Base-by-base conservation (phyloP, 805 yeast genomes). In the Jamesozyma spencerorum region DNA sequence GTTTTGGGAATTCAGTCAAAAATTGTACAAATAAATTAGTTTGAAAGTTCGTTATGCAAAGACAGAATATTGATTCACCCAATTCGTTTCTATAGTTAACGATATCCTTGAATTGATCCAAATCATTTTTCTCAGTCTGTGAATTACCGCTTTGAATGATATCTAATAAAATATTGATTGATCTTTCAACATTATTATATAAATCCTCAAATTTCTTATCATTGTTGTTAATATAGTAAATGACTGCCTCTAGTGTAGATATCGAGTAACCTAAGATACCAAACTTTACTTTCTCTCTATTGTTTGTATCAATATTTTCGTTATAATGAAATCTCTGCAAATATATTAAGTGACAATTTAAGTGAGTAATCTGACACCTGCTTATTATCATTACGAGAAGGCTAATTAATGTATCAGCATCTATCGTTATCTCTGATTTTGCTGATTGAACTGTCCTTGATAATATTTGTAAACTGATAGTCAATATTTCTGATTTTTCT, bases 181-280 rank as follows among this genome's bases (percentile, higher is more conserved):
- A 15, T 4, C 6, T 39, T 20, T 39, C 43, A 8, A 8, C 10
- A 19, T 29, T 34, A 7, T 38, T 27, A 30, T 34, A 13, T 4
- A 39, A n/a, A 2, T 5, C 10, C 15, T 35, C 32, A 20, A 27
- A 26, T 17, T 34, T 38, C 12, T 31, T 17, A 4, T 29, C 26
- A 2, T 26, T 15, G 12, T 28, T 18, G 11, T 41, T 40, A 4
- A 41, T 34, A 32, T 81, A 90, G 41, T 65, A 75, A 7, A 85
- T 53, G 0, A 85, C 94, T 0, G 87, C 95, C 50, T 87, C 95
- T 34, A 87, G 66, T 5, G 95, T 85, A 34, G 95, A 81, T 12
- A 86, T 48, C 1, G 87, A 79, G 56, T 90, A 90, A 10, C 85
- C 94, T 24, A 74, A 58, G 18, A 74, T 66, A 0, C 95, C 95